These are phyloP conservation scores for Neopestalotiopsis rosae DNA, from an alignment of 2,329 filamentous ascomycete species.

Conservation along the genomic window DNA sequence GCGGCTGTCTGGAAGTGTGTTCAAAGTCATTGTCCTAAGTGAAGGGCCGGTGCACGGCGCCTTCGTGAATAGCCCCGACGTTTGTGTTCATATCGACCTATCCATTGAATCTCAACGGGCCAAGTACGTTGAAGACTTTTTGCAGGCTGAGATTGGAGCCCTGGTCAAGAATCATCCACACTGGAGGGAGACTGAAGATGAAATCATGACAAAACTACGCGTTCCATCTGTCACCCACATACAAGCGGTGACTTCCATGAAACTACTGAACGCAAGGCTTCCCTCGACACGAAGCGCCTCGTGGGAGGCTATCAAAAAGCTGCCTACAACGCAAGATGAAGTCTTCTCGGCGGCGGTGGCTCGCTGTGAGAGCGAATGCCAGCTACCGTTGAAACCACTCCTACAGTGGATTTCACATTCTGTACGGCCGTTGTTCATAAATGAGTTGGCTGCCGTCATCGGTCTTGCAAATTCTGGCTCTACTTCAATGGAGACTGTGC, in stretches of 20 bases:
- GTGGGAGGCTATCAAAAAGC: neutral
- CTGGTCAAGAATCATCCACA: neutral
- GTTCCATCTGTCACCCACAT: neutral
- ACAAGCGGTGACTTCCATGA: neutral
- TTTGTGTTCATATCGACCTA: neutral
- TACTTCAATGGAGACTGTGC: neutral
- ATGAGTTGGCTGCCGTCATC: neutral
- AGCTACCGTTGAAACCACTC: neutral
- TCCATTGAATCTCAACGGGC: too few relatives aligned
- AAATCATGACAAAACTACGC: neutral
- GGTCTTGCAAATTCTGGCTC: neutral
- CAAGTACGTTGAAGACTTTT: neutral
- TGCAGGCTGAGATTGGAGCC: neutral
- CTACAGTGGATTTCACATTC: neutral
- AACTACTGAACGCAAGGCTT: neutral
- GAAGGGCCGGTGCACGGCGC: neutral
- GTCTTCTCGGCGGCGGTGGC: neutral
- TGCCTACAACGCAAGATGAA: neutral
- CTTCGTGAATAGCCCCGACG: neutral
- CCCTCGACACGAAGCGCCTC: neutral
- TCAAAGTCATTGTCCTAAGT: neutral
- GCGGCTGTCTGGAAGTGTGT: neutral
- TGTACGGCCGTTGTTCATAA: neutral
- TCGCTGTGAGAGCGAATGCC: neutral
- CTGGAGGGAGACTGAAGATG: neutral